phyloP scores from a whole-genome alignment of 176 grass and related monocot genomes.

The Oryza glumipatula region DNA sequence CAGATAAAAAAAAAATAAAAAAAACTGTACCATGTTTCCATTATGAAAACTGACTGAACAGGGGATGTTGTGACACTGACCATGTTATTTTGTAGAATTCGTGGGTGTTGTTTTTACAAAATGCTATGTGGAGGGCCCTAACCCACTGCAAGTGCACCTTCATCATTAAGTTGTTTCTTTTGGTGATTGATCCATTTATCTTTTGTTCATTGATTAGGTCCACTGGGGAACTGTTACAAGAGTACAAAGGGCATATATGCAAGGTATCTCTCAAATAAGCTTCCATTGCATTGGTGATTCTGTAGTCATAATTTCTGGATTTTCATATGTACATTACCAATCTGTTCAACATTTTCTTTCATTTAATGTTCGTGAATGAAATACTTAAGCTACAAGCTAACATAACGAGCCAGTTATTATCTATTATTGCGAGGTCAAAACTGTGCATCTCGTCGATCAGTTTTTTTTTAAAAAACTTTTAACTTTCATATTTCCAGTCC shows the following conservation, averaged over 20 bases:
- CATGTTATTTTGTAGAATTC: not conserved
- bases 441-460: no score
- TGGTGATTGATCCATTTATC: not conserved
- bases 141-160: slow-evolving; percentile 3
- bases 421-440: not conserved
- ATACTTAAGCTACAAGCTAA: not conserved
- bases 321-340: not conserved
- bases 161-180: not conserved
- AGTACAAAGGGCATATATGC: slow-evolving; percentile 91
- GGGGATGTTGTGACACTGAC: not conserved
- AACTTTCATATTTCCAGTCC: slow-evolving; percentile 47
- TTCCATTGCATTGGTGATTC: not conserved
- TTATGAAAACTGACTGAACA: not conserved
- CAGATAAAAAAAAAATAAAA: no score
- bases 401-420: not conserved
- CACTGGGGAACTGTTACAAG: slow-evolving; percentile 83
- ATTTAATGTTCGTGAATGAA: not conserved
- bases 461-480: not conserved
- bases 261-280: slow-evolving; percentile 54
- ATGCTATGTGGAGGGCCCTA: not conserved
- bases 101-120: not conserved
- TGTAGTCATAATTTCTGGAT: not conserved
- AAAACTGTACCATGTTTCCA: not conserved
- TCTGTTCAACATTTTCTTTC: not conserved
- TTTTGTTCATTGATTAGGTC: slow-evolving; percentile 56